Base-by-base conservation (phyloP, 2,329 filamentous ascomycete genomes). In the Monosporascus sp. region DNA sequence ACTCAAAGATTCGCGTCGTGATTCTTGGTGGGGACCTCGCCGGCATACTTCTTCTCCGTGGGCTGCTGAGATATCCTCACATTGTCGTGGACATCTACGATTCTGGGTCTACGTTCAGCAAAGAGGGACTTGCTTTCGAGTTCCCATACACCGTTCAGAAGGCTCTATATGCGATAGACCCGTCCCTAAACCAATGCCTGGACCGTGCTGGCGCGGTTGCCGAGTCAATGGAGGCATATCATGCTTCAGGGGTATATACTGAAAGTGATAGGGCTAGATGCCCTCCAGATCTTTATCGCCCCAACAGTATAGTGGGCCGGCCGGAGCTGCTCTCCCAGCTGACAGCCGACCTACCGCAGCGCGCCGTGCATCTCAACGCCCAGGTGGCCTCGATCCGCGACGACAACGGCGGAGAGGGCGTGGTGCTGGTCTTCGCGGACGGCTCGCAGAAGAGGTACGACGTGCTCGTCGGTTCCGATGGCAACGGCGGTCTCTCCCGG, bases 71-170 rank as follows among this genome's bases (percentile, higher is more conserved):
- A 20, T 57, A 66, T 51, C 60, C 62, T 37, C 65, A 67, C 47
- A 60, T 68, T 14, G 55, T 56, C 11, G 64, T 58, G 14, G 63
- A 67, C 48, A 55, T 68, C 25, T 68, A 67, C 53, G 62, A 67
- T 17, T 52, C 63, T 2, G 55, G 55, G 2, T 63, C 64, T 5
- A 39, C 50, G 2, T 64, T 65, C 46, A 57, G 52, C 17, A 60
- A 63, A 38, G 62, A 65, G 20, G 60, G 60, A 1, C 61, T 60
- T 3, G 60, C 54, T 1, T 48, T 68, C 1, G 48, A 54, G 6
- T 48, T 68, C 17, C 55, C 57, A 2, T 50, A 54, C 7, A 55
- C 45, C 15, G 55, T 59, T 1, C 60, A 63, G 50, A 52, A 57
- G 7, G 57, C 62, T 7, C 51, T 68, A 7, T 53, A 53, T 2